Base-by-base conservation (phyloP, 305 asterid genomes). In the Coffea humblotiana region DNA sequence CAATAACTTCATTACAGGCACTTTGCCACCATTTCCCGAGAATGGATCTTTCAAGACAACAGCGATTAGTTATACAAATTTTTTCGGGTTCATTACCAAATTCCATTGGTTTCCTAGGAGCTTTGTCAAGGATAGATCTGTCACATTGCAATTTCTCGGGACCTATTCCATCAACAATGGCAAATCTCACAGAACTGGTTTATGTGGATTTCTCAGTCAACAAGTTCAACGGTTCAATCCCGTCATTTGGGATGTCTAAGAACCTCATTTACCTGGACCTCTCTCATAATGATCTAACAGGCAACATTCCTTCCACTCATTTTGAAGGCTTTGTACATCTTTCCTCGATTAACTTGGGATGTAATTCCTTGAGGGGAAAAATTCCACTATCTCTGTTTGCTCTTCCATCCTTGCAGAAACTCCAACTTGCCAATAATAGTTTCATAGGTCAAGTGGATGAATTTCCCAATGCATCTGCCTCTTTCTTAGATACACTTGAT, bases 1-100 rank as follows among this genome's bases (percentile, higher is more conserved):
- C 15, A 83, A 85, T 75, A 0, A n/a, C 4, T 18, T 69, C 2
- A 69, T 85, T 3, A 19, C 11, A 0, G 86, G 85, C 15, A 70
- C 70, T 37, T 49, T 83, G 52, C 86, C 81, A 14, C 40, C 78
- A 6, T 83, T 85, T 76, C 32, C 73, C 3, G 6, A 6, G 56
- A n/a, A n/a, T 21, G 64, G 79, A 54, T 76, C 82, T 27, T 54
- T 80, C 5, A 78, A 54, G 48, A 29, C 47, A 48, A 35, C 82
- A 18, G 43, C 8, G 14, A 79, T 81, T 78, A 32, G 73, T 11
- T 9, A 12, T 56, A 82, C 83, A 2, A 72, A 29, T 1, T 75
- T 84, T 75, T 75, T 77, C n/a, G 8, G 83, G 85, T 43, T n/a
- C 48, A n/a, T 49, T 84, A 35, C 80, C 80, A 3, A 21, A 54